Evolutionary conservation across 306 rosid genomes (phyloP), one percentile per base, ranked within the genome.

Genomic region (Gastrolobium bilobum): DNA sequence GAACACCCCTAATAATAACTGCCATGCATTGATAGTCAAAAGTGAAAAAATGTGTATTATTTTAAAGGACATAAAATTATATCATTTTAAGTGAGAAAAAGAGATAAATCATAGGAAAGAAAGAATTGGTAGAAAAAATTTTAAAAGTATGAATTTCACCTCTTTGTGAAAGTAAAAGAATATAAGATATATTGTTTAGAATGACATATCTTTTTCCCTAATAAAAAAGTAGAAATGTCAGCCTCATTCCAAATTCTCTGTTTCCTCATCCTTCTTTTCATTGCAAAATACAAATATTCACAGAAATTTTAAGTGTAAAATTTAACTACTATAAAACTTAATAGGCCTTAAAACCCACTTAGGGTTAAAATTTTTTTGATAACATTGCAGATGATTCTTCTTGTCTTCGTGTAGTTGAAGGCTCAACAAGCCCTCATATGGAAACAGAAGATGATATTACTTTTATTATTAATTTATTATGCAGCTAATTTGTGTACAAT

Each of bases 301-400:
- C 53, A 54, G 0, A 73, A 38, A 66, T 13, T 33, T 72, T 0
- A 34, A 42, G 11, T 63, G 43, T 63, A 15, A 4, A 72, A 4
- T 15, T 10, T 30, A 61, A 37, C 48, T 59, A 47, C 30, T 15
- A 35, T 14, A 13, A 46, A 56, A 10, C n/a, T 6, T 46, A 69
- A 69, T 34, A 26, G 51, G 39, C 7, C 5, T 76, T 29, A 44
- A 66, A 74, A 48, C 8, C 34, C 31, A 15, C 2, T 14, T 11
- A 26, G 65, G 72, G 43, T 0, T 47, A 67, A 37, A 62, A 8
- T n/a, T n/a, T n/a, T n/a, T 2, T 46, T 61, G 50, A 39, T 38
- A 56, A 78, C 57, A n/a, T 50, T 73, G 67, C 44, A 78, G 30
- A 83, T 26, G 62, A 79, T 79, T 83, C 81, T 59, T 79, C 73